Percentiles rank a stretch among this genome's conserved stretches.
These are phyloP conservation scores for Penicillium riverlandense DNA, from an alignment of 495 filamentous ascomycete genomes.

Conservation along the genomic window DNA sequence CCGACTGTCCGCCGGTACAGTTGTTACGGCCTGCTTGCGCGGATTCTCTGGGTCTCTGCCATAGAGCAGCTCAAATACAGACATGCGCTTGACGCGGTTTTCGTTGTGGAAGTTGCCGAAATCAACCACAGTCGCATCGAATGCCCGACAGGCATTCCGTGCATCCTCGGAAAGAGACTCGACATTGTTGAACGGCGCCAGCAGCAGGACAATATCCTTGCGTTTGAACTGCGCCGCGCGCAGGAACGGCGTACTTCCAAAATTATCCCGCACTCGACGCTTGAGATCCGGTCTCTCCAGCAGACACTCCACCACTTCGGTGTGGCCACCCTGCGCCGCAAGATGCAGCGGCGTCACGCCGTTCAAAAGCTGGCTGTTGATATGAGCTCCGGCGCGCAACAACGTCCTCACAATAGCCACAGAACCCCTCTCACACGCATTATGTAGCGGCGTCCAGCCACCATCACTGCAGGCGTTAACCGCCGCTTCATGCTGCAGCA, in stretches of 20 bases:
- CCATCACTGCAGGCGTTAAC: constrained; percentile 52
- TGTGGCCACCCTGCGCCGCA: constrained; percentile 53
- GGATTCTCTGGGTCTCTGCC: constrained; percentile 49
- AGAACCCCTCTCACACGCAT: constrained; percentile 51
- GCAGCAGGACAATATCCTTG: constrained; percentile 48
- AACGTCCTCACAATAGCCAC: constrained; percentile 42
- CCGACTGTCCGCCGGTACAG: constrained; percentile 45
- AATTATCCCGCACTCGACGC: constrained; percentile 46
- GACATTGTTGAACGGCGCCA: constrained; percentile 49
- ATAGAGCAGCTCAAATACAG: constrained; percentile 56
- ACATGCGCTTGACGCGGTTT: constrained; percentile 45
- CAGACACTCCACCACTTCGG: constrained; percentile 49
- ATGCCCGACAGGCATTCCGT: constrained; percentile 49
- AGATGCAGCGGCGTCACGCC: constrained; percentile 57
- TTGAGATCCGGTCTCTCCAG: constrained; percentile 41
- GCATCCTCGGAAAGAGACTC: constrained; percentile 46
- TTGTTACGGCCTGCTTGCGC: constrained; percentile 42
- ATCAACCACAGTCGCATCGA: constrained; percentile 62
- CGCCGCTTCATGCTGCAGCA: constrained; percentile 45
- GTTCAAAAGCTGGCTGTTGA: constrained; percentile 49
- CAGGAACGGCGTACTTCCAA: constrained; percentile 54
- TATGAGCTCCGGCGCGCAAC: constrained; percentile 42
- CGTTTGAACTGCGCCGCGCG: constrained; percentile 52
- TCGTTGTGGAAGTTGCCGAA: constrained; percentile 62
- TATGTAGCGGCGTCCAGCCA: constrained; percentile 59